Percentiles rank a stretch among this genome's conserved stretches.
Conservation (phyloP, 2,329 filamentous ascomycete genomes). For the Pseudogymnoascus sp. region DNA sequence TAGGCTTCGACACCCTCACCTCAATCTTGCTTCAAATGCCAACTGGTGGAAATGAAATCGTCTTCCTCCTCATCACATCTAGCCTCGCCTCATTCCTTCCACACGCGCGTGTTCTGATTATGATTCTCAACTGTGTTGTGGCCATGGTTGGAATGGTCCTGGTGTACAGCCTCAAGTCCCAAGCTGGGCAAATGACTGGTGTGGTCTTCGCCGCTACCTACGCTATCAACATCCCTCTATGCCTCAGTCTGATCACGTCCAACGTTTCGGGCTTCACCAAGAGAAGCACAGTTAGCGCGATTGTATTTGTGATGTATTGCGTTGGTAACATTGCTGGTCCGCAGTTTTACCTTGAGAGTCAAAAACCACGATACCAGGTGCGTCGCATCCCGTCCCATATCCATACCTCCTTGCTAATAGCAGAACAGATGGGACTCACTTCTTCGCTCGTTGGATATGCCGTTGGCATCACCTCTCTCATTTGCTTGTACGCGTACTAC, state of each 20-base stretch:
- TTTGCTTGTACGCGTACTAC: too few relatives aligned
- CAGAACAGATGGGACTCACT: too few relatives aligned
- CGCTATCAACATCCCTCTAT: background rate
- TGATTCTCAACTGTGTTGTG: background rate
- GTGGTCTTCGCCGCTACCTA: background rate
- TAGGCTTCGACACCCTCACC: slow-evolving; percentile 32
- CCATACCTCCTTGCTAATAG: too few relatives aligned
- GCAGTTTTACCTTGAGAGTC: background rate
- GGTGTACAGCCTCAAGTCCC: background rate
- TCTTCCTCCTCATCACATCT: background rate
- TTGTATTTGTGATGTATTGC: slow-evolving; percentile 65
- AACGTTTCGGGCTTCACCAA: slow-evolving; percentile 70
- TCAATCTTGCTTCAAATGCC: slow-evolving; percentile 35
- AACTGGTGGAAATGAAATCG: background rate
- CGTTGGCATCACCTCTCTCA: too few relatives aligned
- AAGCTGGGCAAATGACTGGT: background rate
- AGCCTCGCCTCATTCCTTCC: background rate
- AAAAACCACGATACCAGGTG: too few relatives aligned
- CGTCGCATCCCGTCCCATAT: too few relatives aligned
- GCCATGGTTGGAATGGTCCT: background rate
- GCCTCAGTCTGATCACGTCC: slow-evolving; percentile 41
- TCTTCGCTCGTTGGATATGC: too few relatives aligned
- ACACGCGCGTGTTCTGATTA: background rate
- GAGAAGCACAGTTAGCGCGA: slow-evolving; percentile 64
- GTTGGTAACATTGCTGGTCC: slow-evolving; percentile 55